A percentile compares a stretch with the other conserved stretches of the same genome.
phyloP scores from a whole-genome alignment of 805 yeast species.

The Starmerella bombicola region DNA sequence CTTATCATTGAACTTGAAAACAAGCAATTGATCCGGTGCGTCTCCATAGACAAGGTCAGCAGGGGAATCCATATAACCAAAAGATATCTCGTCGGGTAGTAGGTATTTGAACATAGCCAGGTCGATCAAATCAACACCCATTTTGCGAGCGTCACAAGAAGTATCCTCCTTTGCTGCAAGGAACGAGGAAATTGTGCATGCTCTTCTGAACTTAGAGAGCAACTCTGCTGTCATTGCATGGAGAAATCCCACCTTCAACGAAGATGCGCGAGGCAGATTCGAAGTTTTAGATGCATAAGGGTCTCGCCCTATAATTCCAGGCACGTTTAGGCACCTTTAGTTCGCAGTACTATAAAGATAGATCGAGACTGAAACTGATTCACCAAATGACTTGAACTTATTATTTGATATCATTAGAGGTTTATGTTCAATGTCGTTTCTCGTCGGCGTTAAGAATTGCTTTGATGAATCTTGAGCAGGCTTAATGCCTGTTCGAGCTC shows the following conservation, averaged over 20 bases:
- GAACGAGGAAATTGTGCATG: constrained; percentile 18
- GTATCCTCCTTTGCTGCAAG: constrained; percentile 12
- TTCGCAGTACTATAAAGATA: too few species aligned
- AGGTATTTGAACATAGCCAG: constrained; percentile 50
- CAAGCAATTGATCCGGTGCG: constrained; percentile 40
- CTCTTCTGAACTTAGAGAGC: constrained; percentile 7
- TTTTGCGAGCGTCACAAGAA: constrained; percentile 17
- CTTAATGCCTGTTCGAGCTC: constrained; percentile 43
- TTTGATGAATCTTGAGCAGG: constrained; percentile 18
- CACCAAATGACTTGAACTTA: too few species aligned
- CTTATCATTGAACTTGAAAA: constrained; percentile 69
- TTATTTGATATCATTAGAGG: too few species aligned
- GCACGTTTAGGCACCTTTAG: too few species aligned
- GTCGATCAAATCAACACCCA: constrained; percentile 34
- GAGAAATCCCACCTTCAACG: too few species aligned
- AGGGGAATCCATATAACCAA: constrained; percentile 63
- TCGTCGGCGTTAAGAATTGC: not conserved
- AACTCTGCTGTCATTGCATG: constrained; percentile 3
- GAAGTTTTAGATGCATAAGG: too few species aligned
- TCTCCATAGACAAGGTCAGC: constrained; percentile 30
- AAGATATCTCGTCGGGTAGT: constrained; percentile 55
- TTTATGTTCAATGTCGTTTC: too few species aligned
- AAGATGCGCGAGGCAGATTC: too few species aligned
- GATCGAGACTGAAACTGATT: too few species aligned
- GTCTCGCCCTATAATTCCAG: too few species aligned